These are phyloP conservation scores for Monosporozyma servazzii DNA, from an alignment of 805 yeast genomes.

Conservation along the genomic window DNA sequence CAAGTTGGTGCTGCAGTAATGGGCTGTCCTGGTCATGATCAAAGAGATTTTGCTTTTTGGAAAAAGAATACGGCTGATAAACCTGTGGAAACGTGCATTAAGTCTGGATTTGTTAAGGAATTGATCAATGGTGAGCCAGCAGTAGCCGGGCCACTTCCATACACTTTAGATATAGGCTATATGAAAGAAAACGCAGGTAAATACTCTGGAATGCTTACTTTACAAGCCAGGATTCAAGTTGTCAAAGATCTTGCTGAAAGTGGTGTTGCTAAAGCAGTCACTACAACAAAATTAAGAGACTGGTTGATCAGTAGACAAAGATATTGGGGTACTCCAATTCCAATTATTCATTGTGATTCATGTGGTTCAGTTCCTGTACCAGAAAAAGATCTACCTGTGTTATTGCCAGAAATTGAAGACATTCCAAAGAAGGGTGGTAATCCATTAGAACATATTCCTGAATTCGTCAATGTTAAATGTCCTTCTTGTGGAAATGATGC, in stretches of 20 bases:
- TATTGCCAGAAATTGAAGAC: slow-evolving; percentile 52
- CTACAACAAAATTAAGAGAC: slow-evolving; percentile 66
- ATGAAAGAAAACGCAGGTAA: slow-evolving; percentile 41
- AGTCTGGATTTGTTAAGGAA: slow-evolving; percentile 23
- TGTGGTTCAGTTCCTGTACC: slow-evolving; percentile 96
- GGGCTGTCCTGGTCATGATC: slow-evolving; percentile 97
- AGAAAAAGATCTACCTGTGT: slow-evolving; percentile 73
- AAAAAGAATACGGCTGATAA: slow-evolving; percentile 40
- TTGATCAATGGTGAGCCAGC: background rate
- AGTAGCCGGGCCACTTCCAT: slow-evolving; percentile 23
- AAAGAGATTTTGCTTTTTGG: slow-evolving; percentile 81
- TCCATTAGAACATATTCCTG: slow-evolving; percentile 58
- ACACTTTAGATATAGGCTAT: slow-evolving; percentile 36
- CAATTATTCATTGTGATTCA: slow-evolving; percentile 73
- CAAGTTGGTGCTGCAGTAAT: slow-evolving; percentile 72
- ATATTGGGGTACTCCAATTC: slow-evolving; percentile 98
- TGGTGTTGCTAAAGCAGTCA: slow-evolving; percentile 38
- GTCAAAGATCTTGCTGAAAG: slow-evolving; percentile 32
- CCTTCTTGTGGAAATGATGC: slow-evolving; percentile 73
- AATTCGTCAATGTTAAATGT: slow-evolving; percentile 65
- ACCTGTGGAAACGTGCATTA: slow-evolving; percentile 38
- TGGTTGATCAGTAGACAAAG: slow-evolving; percentile 94
- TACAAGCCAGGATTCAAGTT: background rate
- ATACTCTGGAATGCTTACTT: slow-evolving; percentile 35
- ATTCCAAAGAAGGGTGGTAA: slow-evolving; percentile 46